Conservation (phyloP, 192 early-diverging fungal species). For the Backusella westeae region DNA sequence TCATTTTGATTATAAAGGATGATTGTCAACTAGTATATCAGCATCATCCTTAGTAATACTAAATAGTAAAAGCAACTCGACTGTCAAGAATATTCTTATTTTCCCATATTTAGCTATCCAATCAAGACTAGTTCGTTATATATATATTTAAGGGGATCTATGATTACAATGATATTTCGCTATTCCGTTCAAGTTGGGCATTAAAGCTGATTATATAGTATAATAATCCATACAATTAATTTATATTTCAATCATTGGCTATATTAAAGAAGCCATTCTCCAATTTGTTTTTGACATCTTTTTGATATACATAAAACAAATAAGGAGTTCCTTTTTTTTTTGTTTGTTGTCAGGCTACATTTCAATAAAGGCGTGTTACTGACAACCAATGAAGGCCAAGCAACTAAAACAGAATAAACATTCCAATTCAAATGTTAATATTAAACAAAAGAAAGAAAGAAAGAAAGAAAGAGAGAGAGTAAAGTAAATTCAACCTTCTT, state of each 20-base stretch:
- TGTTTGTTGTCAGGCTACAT: background rate
- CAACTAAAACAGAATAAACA: background rate
- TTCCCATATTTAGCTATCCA: background rate
- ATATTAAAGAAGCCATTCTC: background rate
- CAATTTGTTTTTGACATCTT: background rate
- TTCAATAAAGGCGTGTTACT: background rate
- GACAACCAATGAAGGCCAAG: background rate
- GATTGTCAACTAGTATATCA: background rate
- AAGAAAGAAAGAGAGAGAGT: background rate
- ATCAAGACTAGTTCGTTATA: background rate
- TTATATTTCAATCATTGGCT: background rate
- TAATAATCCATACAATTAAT: background rate
- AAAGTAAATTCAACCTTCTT: background rate
- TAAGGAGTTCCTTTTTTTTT: background rate
- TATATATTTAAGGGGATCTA: background rate
- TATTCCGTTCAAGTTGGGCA: background rate
- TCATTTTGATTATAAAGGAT: background rate
- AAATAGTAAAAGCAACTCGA: background rate
- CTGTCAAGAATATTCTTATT: background rate
- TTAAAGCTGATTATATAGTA: too few species aligned
- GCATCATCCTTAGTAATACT: too few species aligned
- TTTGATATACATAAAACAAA: background rate
- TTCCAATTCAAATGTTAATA: background rate
- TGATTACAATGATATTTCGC: background rate
- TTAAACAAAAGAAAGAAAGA: background rate